phyloP scores from a whole-genome alignment of 2,329 filamentous ascomycete genomes.

The Monilinia fructigena region DNA sequence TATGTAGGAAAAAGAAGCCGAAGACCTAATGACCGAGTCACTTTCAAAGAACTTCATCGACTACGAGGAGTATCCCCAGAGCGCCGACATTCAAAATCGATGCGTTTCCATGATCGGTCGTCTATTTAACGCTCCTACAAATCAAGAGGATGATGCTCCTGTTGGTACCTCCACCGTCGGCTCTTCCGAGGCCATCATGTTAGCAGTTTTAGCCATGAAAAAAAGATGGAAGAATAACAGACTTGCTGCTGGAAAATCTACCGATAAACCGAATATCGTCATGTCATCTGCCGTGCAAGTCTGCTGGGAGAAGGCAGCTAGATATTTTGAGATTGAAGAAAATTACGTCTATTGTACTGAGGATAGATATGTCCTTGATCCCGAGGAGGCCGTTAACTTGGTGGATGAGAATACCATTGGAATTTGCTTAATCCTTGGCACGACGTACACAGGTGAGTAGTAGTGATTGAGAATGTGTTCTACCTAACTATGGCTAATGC shows the following conservation, averaged over 20 bases:
- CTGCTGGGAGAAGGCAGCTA: conserved; percentile 90
- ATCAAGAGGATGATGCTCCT: conserved; percentile 56
- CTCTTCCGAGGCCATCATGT: conserved; percentile 85
- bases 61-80: conserved; percentile 80
- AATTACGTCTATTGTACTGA: conserved; percentile 67
- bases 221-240: conserved; percentile 88
- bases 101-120: conserved; percentile 89
- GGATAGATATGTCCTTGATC: conserved; percentile 63
- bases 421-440: conserved; percentile 87
- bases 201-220: conserved; percentile 88
- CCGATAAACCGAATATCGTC: conserved; percentile 81
- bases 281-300: conserved; percentile 97
- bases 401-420: conserved; percentile 77
- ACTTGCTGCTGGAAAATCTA: conserved; percentile 77
- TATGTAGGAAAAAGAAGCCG: conserved; percentile 80
- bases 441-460: conserved; percentile 69
- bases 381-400: conserved; percentile 57
- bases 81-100: conserved; percentile 84
- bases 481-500: neutral
- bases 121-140: conserved; percentile 76
- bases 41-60: conserved; percentile 96
- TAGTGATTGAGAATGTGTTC: no score
- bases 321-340: conserved; percentile 93
- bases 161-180: conserved; percentile 88
- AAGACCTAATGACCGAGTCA: conserved; percentile 87